Base-by-base conservation (phyloP, 2,329 filamentous ascomycete species). In the Endoconidiophora laricicola region DNA sequence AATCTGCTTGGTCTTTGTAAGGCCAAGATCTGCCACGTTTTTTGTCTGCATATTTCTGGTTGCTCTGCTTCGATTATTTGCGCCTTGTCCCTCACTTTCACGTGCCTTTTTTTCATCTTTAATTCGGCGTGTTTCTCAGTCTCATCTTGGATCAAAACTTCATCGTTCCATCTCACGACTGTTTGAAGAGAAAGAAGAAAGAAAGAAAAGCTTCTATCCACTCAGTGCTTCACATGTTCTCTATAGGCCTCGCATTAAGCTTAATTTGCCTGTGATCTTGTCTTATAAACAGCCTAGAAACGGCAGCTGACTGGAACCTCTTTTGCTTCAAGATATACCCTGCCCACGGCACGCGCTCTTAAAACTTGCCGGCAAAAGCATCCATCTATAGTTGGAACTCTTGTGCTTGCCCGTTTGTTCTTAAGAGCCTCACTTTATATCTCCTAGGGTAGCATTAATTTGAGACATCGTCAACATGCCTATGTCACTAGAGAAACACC, bases 401-500 rank as follows among this genome's bases (percentile, higher is more conserved):
- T 18, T 18, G 16, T 18, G 16, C 16, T 18, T 18, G 16, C 16
- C 16, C 16, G 16, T 18, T 18, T 18, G 16, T 18, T 18, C 29
- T 33, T 33, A 18, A 18, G 16, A 18, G 16, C 29, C 29, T 33
- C 29, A 12, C 29, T 33, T 12, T 33, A 33, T 33, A 9, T 33
- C 9, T 10, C 1, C 29, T 33, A 33, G 29, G 29, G 4, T 4
- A 33, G 29, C 29, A 33, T 12, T 6, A 12, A 9, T 33, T 4
- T 16, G 7, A 48, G 14, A 20, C 26, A 37, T 26, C 52, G 48
- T 48, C 55, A 60, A 54, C 55, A 80, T 80, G 76, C 76, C 77
- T 58, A 74, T 91, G 60, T 81, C 88, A 60, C 73, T 91, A 48
- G 85, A 91, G 68, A 83, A 79, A 62, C 85, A 90, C 61, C 72